Conservation (phyloP, 108 stramenopile genomes). For the Stephanodiscus minutulus region DNA sequence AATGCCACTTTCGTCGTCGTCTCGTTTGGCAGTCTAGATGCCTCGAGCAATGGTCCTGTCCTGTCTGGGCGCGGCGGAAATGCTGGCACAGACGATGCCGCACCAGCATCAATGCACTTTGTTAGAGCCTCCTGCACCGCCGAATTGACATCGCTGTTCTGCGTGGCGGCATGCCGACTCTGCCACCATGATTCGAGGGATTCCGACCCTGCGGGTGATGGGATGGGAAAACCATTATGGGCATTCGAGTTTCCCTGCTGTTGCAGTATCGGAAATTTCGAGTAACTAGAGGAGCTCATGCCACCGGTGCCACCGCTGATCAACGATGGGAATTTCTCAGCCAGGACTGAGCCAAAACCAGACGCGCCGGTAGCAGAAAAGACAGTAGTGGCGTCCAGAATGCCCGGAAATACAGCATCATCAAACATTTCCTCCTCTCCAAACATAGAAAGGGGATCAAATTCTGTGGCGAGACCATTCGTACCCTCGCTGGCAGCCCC, state of each 20-base stretch:
- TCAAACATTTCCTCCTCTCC: slow-evolving; percentile 26
- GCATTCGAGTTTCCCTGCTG: slow-evolving; percentile 1
- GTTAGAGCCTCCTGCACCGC: slow-evolving; percentile 47
- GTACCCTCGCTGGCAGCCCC: slow-evolving; percentile 33
- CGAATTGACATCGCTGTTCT: slow-evolving; percentile 42
- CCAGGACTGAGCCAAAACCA: not conserved
- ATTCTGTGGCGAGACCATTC: slow-evolving; percentile 36
- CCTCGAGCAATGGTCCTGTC: not conserved
- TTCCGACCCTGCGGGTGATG: slow-evolving; percentile 46
- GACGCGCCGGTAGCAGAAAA: not conserved
- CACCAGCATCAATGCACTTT: slow-evolving; percentile 10
- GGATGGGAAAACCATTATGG: not conserved
- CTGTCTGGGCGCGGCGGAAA: not conserved
- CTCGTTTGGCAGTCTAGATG: slow-evolving; percentile 6
- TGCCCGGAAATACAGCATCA: slow-evolving; percentile 7
- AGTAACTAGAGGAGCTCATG: not conserved
- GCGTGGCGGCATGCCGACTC: slow-evolving; percentile 36
- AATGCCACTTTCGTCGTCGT: not conserved
- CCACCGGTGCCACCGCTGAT: slow-evolving; percentile 8
- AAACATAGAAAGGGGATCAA: slow-evolving; percentile 52
- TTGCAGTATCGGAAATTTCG: not conserved
- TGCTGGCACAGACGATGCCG: not conserved
- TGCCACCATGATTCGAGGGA: slow-evolving; percentile 56
- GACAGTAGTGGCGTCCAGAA: not conserved
- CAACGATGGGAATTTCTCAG: slow-evolving; percentile 26